These are phyloP conservation scores for Hippophae rhamnoides DNA, from an alignment of 306 rosid genomes.

Conservation along the genomic window DNA sequence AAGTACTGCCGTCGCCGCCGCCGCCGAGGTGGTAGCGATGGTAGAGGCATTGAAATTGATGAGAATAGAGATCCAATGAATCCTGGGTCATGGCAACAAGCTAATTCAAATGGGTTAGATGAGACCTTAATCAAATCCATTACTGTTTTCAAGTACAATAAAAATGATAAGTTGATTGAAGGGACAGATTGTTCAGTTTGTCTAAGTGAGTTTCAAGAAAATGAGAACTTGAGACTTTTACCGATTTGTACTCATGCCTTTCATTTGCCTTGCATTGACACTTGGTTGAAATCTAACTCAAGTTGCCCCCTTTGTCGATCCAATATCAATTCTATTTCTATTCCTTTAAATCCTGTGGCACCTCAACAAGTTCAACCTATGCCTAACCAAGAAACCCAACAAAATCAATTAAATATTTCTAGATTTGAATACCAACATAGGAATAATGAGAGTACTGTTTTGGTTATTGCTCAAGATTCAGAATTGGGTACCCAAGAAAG, in stretches of 20 bases:
- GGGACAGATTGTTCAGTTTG: conserved; percentile 75
- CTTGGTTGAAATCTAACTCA: conserved; percentile 63
- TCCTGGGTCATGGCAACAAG: conserved; percentile 19
- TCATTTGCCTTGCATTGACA: conserved; percentile 72
- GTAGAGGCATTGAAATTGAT: conserved; percentile 1
- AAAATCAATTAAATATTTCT: conserved; percentile 11
- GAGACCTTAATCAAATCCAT: conserved; percentile 51
- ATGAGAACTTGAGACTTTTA: conserved; percentile 51
- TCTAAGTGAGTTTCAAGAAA: conserved; percentile 59
- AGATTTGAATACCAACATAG: conserved; percentile 35
- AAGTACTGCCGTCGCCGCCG: conserved; percentile 34
- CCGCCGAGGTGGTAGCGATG: conserved; percentile 19
- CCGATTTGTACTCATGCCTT: conserved; percentile 76
- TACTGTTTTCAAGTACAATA: conserved; percentile 43
- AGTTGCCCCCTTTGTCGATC: conserved; percentile 75
- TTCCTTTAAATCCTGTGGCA: background rate
- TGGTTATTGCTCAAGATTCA: conserved; percentile 29
- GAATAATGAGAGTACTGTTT: conserved; percentile 17
- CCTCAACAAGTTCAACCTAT: conserved; percentile 5
- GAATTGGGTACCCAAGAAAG: conserved; percentile 9
- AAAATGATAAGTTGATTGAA: conserved; percentile 36
- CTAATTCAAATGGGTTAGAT: conserved; percentile 40
- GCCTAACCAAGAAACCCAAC: conserved; percentile 10
- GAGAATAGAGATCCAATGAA: conserved; percentile 1
- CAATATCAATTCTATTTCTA: conserved; percentile 2